Evolutionary conservation across 805 yeast species (phyloP), one percentile per base, ranked within the genome.

Genomic region (Pichia nanzhaoensis): DNA sequence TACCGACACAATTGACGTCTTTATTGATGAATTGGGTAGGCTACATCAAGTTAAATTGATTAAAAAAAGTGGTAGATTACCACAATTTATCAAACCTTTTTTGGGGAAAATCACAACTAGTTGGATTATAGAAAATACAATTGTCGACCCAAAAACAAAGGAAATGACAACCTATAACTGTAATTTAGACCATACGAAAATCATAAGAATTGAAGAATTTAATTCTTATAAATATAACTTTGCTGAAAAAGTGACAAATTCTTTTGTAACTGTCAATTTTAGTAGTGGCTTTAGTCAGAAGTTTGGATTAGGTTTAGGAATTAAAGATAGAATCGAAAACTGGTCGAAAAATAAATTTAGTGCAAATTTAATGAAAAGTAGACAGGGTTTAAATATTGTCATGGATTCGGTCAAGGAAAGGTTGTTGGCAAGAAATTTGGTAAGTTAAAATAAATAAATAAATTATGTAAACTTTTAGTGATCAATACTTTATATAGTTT

Each of bases 61-160:
- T 37, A 76, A 76, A 53, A 91, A 90, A 60, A 68, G 75, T 4
- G 97, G 97, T 2, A 73, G 87, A 52, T 68, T 90, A 33, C 97
- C 97, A 5, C 62, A 69, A 32, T 88, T 93, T 78, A 78, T 84
- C 22, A 75, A 73, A 53, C 91, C 91, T 3, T 76, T 88, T 44
- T 61, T 89, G 48, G 90, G 91, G 2, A 69, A 73, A 39, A 77
- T 78, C 21, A 71, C 84, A 28, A 81, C 84, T 44, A 71, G 87
- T 12, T 86, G 93, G 91, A 78, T 90, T 35, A 74, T 90, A 37
- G 98, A 90, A 58, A 76, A 78, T 53, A 76, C 88, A 1, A 64
- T 82, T 10, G 82, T 90, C 18, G 84, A 90, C 61, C 87, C 91
- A 1, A 54, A 59, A 9, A 57, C 61, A 4, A 64, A 70, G 48